phyloP scores from a whole-genome alignment of 2,329 filamentous ascomycete species.

The Microcyclosporella mali region DNA sequence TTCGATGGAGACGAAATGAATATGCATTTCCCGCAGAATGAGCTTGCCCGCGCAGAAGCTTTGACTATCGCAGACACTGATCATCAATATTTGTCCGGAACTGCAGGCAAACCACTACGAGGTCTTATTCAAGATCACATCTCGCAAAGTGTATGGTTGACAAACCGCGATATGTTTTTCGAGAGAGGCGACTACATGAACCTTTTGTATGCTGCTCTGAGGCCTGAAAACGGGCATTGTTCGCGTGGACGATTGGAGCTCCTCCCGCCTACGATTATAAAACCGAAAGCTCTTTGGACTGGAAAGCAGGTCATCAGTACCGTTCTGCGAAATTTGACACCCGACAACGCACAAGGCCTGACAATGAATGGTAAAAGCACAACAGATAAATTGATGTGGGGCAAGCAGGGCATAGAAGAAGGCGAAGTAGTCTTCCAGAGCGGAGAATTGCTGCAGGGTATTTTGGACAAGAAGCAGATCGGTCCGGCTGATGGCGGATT shows the following conservation, averaged over 20 bases:
- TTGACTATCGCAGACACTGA: slow-evolving; percentile 92
- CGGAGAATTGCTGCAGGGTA: slow-evolving; percentile 81
- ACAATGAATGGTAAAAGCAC: slow-evolving; percentile 74
- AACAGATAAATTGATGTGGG: slow-evolving; percentile 76
- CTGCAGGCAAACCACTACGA: slow-evolving; percentile 84
- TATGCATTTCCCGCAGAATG: slow-evolving; percentile 98
- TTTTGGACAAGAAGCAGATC: slow-evolving; percentile 92
- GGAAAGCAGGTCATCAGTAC: slow-evolving; percentile 95
- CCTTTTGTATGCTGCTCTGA: slow-evolving; percentile 81
- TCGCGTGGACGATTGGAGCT: slow-evolving; percentile 74
- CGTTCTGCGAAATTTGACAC: slow-evolving; percentile 85
- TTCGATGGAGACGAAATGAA: slow-evolving; percentile 99
- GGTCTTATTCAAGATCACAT: slow-evolving; percentile 98
- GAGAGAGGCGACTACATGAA: slow-evolving; percentile 83
- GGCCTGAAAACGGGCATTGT: slow-evolving; percentile 86
- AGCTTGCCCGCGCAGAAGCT: slow-evolving; percentile 86
- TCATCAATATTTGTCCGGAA: slow-evolving; percentile 92
- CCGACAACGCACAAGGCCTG: slow-evolving; percentile 66
- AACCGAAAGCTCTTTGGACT: slow-evolving; percentile 79
- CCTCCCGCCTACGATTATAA: slow-evolving; percentile 72
- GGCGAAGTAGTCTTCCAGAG: slow-evolving; percentile 74
- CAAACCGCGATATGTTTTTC: slow-evolving; percentile 87
- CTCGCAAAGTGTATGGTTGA: slow-evolving; percentile 85
- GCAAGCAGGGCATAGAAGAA: slow-evolving; percentile 53
- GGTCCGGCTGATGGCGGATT: slow-evolving; percentile 81